Evolutionary conservation across 2,329 filamentous ascomycete species (phyloP).

Genomic region (Fusarium lateritium): DNA sequence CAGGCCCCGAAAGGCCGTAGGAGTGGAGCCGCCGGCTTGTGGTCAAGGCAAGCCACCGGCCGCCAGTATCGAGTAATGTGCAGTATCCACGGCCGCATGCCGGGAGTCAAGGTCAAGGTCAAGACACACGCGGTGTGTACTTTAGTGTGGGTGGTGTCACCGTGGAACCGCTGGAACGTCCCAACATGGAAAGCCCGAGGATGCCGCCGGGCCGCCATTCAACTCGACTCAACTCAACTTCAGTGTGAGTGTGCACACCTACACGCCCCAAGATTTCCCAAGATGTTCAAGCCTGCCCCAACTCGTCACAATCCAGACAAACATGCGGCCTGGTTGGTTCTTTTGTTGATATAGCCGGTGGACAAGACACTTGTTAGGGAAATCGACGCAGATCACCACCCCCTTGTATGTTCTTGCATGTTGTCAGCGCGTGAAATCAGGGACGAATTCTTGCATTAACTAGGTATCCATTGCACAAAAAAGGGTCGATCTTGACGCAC

Average conservation of each 20-base stretch:
- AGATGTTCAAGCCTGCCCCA: constrained; percentile 12
- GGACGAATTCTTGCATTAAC: constrained; percentile 1
- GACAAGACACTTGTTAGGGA: background rate
- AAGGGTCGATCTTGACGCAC: constrained; percentile 24
- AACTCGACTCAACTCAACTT: background rate
- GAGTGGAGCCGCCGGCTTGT: constrained; percentile 44
- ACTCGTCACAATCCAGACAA: constrained; percentile 17
- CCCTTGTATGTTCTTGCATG: background rate
- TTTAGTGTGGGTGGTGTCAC: constrained; percentile 38
- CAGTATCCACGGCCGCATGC: constrained; percentile 34
- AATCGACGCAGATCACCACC: constrained; percentile 28
- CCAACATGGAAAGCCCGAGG: constrained; percentile 48
- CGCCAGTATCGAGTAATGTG: constrained; percentile 33
- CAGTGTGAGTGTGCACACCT: background rate
- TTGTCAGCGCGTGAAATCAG: constrained; percentile 5
- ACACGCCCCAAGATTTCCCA: constrained; percentile 11
- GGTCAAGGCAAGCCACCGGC: constrained; percentile 42
- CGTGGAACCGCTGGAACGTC: constrained; percentile 34
- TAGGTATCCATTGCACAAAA: background rate
- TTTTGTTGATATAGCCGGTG: constrained; percentile 6
- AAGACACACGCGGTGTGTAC: constrained; percentile 23
- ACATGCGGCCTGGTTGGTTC: background rate
- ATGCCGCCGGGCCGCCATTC: constrained; percentile 30
- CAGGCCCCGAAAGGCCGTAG: constrained; percentile 27
- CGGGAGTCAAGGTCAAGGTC: constrained; percentile 23